Evolutionary conservation across 1,284 basidiomycete genomes (phyloP), one percentile per base, ranked within the genome.

Genomic region (Coniferiporia weirii): DNA sequence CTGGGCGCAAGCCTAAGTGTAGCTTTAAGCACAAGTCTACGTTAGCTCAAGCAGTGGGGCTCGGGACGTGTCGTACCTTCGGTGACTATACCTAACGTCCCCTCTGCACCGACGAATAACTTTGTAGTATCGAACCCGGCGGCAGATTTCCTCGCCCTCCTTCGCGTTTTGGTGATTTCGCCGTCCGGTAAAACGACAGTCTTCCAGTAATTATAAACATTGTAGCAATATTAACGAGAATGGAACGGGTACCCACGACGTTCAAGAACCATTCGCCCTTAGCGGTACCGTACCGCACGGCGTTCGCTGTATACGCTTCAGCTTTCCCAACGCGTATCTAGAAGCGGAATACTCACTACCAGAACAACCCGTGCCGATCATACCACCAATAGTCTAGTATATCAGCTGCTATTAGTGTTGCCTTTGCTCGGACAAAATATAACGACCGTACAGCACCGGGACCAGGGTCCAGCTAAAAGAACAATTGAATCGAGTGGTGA

Each of bases 141-240:
- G 2, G 77, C 75, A 1, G 79, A 82, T 67, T 84, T 84, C 47
- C 70, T 68, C 2, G 82, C 80, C 55, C 77, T 63, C 52, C 75
- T 73, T 2, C 82, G 75, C 0, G 83, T 85, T 66, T 81, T 82
- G 68, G 84, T 82, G 19, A 85, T 75, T 64, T 84, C 78, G n/a
- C 83, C 82, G 47, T 73, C 75, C 3, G 82, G 76, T 4, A 83
- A 71, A 0, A 84, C 82, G 32, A 80, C 78, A 3, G 76, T 81
- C 73, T 79, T 56, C 35, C 52, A n/a, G 44, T 9, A n/a, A 12
- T 3, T 2, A 3, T 46, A n/a, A 20, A 17, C 35, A 34, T 17
- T 19, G 61, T 27, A 12, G 34, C 4, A 32, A 40, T 12, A 22
- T 17, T 49, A 44, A 54, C 13, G 1, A 43, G 15, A 7, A 38